Percentiles rank a stretch among this genome's conserved stretches.
phyloP scores from a whole-genome alignment of 257 asterid species.

The Lavandula angustifolia region DNA sequence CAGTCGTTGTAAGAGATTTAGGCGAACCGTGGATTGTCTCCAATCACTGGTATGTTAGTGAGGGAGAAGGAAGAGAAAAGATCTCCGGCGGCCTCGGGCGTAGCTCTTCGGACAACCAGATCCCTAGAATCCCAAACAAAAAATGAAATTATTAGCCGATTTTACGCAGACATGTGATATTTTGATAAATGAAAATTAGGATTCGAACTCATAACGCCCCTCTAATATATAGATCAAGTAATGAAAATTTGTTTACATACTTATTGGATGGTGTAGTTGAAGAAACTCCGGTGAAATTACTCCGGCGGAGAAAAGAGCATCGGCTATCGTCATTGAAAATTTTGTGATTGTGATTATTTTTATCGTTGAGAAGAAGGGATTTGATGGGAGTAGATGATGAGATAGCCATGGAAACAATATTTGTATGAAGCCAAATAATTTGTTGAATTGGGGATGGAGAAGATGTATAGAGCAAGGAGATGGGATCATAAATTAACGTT shows the following conservation, averaged over 20 bases:
- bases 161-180: too few species aligned
- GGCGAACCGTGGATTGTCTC: conserved; percentile 32
- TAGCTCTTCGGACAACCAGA: conserved; percentile 19
- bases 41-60: conserved; percentile 12
- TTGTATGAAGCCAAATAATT: background rate
- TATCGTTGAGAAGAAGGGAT: background rate
- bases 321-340: background rate
- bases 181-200: too few species aligned
- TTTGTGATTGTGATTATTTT: background rate
- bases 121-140: conserved; percentile 17
- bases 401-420: conserved; percentile 24
- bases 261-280: background rate
- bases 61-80: conserved; percentile 24
- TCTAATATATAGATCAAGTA: background rate
- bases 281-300: background rate
- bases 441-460: background rate
- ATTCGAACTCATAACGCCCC: too few species aligned
- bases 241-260: background rate
- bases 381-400: background rate
- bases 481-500: background rate
- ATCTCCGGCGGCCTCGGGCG: conserved; percentile 24
- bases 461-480: conserved; percentile 1
- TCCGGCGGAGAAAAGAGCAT: background rate
- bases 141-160: too few species aligned
- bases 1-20: too few species aligned